phyloP scores from a whole-genome alignment of 768 basidiomycete species.

The Suillus subaureus region DNA sequence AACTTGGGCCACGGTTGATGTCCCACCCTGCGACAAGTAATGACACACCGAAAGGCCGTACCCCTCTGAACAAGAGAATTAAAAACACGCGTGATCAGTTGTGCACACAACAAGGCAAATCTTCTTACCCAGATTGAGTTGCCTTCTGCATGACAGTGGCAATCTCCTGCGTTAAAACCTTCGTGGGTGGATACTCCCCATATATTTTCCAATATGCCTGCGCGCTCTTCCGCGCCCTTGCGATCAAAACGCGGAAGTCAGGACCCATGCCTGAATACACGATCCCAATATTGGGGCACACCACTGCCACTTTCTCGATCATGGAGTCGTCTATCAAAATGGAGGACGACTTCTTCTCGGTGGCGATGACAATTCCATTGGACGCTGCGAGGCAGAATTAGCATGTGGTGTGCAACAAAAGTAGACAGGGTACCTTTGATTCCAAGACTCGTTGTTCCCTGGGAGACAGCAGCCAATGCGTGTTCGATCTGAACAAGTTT shows the following conservation, averaged over 20 bases:
- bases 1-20: constrained; percentile 87
- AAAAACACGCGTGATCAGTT: constrained; percentile 32
- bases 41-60: constrained; percentile 98
- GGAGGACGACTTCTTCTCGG: constrained; percentile 98
- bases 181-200: constrained; percentile 96
- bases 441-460: constrained; percentile 95
- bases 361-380: constrained; percentile 99
- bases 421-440: constrained; percentile 79
- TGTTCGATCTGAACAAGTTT: constrained; percentile 99
- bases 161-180: constrained; percentile 95
- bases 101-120: constrained; percentile 12
- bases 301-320: constrained; percentile 95
- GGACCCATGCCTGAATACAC: constrained; percentile 99
- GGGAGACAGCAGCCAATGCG: constrained; percentile 93
- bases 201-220: constrained; percentile 99
- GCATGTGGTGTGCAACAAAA: constrained; percentile 6
- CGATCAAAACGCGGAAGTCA: constrained; percentile 93
- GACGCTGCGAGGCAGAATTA: constrained; percentile 62
- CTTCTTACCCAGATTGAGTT: constrained; percentile 91
- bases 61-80: constrained; percentile 64
- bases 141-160: constrained; percentile 99
- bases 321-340: constrained; percentile 97
- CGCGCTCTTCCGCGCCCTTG: constrained; percentile 95
- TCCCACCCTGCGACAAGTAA: constrained; percentile 98
- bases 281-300: constrained; percentile 99